Percentiles rank a stretch among this genome's conserved stretches.
Evolutionary conservation across 208 protist species (phyloP).

Genomic region (Wallacemonas sp.): DNA sequence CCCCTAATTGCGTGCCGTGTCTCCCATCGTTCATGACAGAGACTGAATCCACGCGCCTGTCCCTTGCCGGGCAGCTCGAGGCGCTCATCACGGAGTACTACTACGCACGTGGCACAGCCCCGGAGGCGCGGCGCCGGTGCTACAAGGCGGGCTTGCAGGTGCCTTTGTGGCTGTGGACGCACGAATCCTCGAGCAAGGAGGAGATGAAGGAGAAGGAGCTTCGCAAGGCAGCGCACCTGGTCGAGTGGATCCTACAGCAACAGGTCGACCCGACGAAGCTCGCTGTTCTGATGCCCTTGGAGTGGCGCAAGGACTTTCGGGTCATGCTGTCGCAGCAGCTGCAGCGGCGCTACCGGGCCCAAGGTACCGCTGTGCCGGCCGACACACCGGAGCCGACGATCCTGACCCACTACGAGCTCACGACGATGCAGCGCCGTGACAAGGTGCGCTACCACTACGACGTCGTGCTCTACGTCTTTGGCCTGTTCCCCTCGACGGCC

Average conservation of each 20-base stretch:
- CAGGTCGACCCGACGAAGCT: conserved; percentile 41
- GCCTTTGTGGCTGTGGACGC: conserved; percentile 86
- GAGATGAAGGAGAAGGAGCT: conserved; percentile 41
- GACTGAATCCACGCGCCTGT: neutral
- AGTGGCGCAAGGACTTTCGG: conserved; percentile 48
- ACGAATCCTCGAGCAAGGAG: conserved; percentile 31
- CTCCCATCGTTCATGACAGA: neutral
- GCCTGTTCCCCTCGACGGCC: conserved; percentile 32
- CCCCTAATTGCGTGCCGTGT: no score
- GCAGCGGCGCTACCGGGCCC: neutral
- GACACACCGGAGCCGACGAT: conserved; percentile 39
- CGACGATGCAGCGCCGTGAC: conserved; percentile 66
- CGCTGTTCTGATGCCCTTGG: conserved; percentile 68
- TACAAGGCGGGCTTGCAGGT: conserved; percentile 67
- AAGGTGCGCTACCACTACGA: conserved; percentile 55
- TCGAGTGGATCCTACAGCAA: conserved; percentile 72
- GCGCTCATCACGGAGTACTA: conserved; percentile 63
- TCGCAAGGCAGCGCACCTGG: conserved; percentile 50
- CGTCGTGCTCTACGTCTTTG: conserved; percentile 73
- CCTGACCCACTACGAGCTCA: conserved; percentile 78
- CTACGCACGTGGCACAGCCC: conserved; percentile 41
- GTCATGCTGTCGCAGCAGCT: conserved; percentile 31
- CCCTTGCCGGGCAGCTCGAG: conserved; percentile 50
- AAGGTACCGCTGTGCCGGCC: conserved; percentile 16
- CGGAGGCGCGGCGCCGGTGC: conserved; percentile 26